Base-by-base conservation (phyloP, 441 rosid species). In the Populus hybrid region DNA sequence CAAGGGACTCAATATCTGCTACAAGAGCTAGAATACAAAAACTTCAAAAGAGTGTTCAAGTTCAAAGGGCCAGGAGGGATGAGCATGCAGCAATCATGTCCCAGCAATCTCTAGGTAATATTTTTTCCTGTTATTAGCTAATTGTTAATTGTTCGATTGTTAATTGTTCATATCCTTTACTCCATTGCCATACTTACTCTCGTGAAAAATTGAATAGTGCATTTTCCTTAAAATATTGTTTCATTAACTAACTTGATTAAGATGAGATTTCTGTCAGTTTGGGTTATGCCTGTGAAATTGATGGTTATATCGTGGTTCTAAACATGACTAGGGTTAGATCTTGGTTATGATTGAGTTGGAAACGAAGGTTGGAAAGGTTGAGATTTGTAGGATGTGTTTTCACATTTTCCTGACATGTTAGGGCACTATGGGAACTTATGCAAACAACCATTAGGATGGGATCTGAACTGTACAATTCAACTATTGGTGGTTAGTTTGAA, bases 51-150 rank as follows among this genome's bases (percentile, higher is more conserved):
- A 80, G 71, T 75, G 63, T 87, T 75, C 89, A 86, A 79, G 75
- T 83, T 75, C 93, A 87, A 72, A 89, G 81, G 79, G 85, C 88
- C 46, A 86, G 86, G 84, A 89, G 84, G 86, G 95, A 91, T 79
- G 89, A 91, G 34, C 85, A 73, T 77, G 80, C 82, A 40, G 81
- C 83, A 64, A 80, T 88, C 69, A 70, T 91, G 84, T 90, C 91
- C 63, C 88, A 85, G 76, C 89, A 91, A 68, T 78, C 86, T 79
- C 74, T 80, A 68, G 92, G 98, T 94, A 80, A 53, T 78, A 30
- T 67, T 24, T 26, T 65, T 67, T 74, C 10, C 65, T 19, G 64
- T 30, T 26, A 19, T 70, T 77, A 61, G 26, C 70, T 35, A 14
- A 46, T 46, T 46, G 36, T 40, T 59, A 30, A 64, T 66, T 67